Percentiles rank a stretch among this genome's conserved stretches.
These are phyloP conservation scores for Hypoxylon fragiforme DNA, from an alignment of 495 filamentous ascomycete genomes.

Conservation along the genomic window DNA sequence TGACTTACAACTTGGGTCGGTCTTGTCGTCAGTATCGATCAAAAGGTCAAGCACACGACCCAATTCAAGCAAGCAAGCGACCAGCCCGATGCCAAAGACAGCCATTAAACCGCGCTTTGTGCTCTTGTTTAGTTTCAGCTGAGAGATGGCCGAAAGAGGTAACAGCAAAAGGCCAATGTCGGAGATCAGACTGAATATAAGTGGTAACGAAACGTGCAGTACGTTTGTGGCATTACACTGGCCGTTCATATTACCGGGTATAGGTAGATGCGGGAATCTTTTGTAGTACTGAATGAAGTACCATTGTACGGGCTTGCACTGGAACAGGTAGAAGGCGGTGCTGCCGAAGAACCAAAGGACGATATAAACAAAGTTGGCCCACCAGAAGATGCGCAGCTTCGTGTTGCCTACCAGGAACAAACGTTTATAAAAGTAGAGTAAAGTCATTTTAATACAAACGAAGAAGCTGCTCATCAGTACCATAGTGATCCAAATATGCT, in stretches of 20 bases:
- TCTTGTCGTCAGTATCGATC: conserved; percentile 36
- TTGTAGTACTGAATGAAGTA: conserved; percentile 37
- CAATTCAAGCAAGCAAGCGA: conserved; percentile 34
- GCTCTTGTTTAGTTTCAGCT: conserved; percentile 27
- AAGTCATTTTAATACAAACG: conserved; percentile 33
- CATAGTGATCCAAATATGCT: conserved; percentile 39
- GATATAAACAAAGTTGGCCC: conserved; percentile 38
- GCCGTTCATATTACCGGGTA: conserved; percentile 22
- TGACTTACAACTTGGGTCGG: conserved; percentile 41
- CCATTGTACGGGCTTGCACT: conserved; percentile 37
- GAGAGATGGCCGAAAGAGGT: conserved; percentile 36
- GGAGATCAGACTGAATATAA: conserved; percentile 27
- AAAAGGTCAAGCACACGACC: conserved; percentile 26
- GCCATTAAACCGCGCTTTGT: conserved; percentile 39
- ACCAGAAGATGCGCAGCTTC: conserved; percentile 38
- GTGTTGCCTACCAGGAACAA: conserved; percentile 35
- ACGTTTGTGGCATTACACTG: conserved; percentile 37
- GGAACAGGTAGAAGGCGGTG: conserved; percentile 38
- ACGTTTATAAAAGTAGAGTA: conserved; percentile 40
- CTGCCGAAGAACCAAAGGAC: conserved; percentile 38
- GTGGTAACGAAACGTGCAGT: conserved; percentile 30
- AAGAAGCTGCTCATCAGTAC: conserved; percentile 35
- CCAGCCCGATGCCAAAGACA: conserved; percentile 37
- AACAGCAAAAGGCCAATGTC: conserved; percentile 31
- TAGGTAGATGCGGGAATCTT: conserved; percentile 12